These are phyloP conservation scores for Ophiostoma ulmi DNA, from an alignment of 2,329 filamentous ascomycete genomes.

Conservation along the genomic window DNA sequence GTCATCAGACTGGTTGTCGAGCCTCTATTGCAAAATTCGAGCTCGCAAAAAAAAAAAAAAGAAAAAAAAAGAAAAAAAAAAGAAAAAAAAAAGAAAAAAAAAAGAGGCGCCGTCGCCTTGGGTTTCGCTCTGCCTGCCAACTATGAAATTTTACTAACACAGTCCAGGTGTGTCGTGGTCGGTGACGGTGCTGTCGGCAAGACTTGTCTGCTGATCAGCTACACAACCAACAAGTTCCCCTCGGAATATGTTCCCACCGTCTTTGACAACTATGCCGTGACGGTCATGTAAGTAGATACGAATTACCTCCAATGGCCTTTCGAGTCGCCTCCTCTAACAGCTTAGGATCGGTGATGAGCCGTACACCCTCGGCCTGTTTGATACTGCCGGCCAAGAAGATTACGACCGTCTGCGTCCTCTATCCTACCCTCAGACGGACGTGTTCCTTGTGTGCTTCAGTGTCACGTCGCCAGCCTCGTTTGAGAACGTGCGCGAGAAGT, in stretches of 20 bases:
- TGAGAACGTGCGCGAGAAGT: constrained; percentile 98
- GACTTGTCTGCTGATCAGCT: constrained; percentile 97
- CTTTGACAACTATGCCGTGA: constrained; percentile 99
- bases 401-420: constrained; percentile 94
- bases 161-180: constrained; percentile 86
- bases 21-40: too few species aligned
- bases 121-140: neutral
- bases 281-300: constrained; percentile 78
- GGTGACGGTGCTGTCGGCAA: constrained; percentile 99
- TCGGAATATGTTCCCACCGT: constrained; percentile 99
- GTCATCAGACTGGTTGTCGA: too few species aligned
- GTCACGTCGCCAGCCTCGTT: constrained; percentile 96
- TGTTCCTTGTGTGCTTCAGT: constrained; percentile 98
- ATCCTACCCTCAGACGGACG: constrained; percentile 96
- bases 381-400: constrained; percentile 99
- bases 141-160: constrained; percentile 14
- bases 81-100: too few species aligned
- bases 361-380: constrained; percentile 93
- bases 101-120: neutral
- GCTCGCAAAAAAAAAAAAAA: neutral
- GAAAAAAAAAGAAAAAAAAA: too few species aligned
- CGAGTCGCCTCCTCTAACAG: neutral
- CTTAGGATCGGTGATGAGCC: constrained; percentile 96
- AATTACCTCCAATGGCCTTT: neutral
- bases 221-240: constrained; percentile 99